Conservation (phyloP, 2,329 filamentous ascomycete species). For the Sclerotinia glacialis region DNA sequence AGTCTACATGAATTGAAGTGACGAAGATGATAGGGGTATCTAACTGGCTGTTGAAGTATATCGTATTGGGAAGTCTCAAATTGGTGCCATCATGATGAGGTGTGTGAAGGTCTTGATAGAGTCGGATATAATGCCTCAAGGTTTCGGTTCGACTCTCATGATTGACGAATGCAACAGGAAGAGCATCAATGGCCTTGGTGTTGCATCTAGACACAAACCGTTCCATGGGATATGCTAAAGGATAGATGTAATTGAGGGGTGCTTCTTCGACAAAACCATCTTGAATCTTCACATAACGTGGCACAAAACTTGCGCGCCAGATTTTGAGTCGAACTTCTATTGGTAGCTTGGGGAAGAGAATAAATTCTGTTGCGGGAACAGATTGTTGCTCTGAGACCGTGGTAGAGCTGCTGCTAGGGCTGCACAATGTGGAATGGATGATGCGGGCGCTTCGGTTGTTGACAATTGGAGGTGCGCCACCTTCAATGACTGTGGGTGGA, state of each 20-base stretch:
- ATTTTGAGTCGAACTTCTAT: neutral
- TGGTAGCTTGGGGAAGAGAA: neutral
- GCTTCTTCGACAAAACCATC: neutral
- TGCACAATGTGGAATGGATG: too few relatives aligned
- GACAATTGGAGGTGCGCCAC: neutral
- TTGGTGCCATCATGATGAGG: neutral
- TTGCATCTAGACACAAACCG: neutral
- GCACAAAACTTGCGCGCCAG: neutral
- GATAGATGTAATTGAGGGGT: neutral
- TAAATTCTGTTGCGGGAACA: neutral
- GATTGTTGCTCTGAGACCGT: neutral
- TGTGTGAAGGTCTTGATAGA: neutral
- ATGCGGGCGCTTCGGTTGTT: neutral
- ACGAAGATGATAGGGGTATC: neutral
- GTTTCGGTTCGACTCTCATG: neutral
- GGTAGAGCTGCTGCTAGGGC: too few relatives aligned
- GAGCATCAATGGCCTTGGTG: neutral
- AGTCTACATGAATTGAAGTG: neutral
- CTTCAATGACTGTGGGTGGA: neutral
- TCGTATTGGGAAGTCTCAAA: neutral
- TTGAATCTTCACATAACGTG: neutral
- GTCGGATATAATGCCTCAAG: neutral
- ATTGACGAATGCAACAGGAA: neutral
- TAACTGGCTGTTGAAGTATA: neutral
- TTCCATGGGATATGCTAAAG: accelerated